Evolutionary conservation across 106 monocot genomes (phyloP).

Genomic region (Ottelia alismoides): DNA sequence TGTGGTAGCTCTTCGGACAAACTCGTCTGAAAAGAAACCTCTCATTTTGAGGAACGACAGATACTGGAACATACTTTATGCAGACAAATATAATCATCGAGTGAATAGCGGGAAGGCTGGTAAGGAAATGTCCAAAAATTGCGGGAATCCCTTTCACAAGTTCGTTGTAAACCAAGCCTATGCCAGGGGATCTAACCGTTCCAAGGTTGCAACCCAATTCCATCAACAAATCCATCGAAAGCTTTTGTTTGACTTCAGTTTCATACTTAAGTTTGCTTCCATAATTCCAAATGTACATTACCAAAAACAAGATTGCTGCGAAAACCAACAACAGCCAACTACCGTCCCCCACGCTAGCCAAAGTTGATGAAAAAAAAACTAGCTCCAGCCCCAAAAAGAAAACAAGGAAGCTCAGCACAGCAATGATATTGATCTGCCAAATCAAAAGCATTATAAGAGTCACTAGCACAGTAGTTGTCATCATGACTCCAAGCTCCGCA

Average conservation of each 20-base stretch:
- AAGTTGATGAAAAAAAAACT: conserved; percentile 64
- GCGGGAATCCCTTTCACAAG: conserved; percentile 81
- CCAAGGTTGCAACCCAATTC: conserved; percentile 70
- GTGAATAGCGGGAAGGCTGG: conserved; percentile 75
- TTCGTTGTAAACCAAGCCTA: conserved; percentile 73
- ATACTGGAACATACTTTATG: conserved; percentile 78
- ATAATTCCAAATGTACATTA: conserved; percentile 84
- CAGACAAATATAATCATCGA: conserved; percentile 89
- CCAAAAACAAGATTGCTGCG: conserved; percentile 40
- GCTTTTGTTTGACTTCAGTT: conserved; percentile 68
- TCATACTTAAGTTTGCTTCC: conserved; percentile 89
- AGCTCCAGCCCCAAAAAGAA: conserved; percentile 60
- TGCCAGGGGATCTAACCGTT: conserved; percentile 77
- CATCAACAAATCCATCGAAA: conserved; percentile 66
- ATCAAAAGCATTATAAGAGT: conserved; percentile 85
- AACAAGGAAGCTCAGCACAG: conserved; percentile 33
- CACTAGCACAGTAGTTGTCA: conserved; percentile 58
- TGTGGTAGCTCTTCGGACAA: conserved; percentile 71
- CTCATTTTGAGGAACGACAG: conserved; percentile 67
- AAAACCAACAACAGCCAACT: conserved; percentile 72
- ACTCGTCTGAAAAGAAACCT: conserved; percentile 82
- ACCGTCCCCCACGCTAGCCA: conserved; percentile 55
- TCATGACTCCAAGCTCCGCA: conserved; percentile 84
- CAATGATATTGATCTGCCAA: conserved; percentile 58
- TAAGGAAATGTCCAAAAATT: conserved; percentile 83